These are phyloP conservation scores for Aspergillus tanneri DNA, from an alignment of 2,329 filamentous ascomycete species.

Conservation along the genomic window DNA sequence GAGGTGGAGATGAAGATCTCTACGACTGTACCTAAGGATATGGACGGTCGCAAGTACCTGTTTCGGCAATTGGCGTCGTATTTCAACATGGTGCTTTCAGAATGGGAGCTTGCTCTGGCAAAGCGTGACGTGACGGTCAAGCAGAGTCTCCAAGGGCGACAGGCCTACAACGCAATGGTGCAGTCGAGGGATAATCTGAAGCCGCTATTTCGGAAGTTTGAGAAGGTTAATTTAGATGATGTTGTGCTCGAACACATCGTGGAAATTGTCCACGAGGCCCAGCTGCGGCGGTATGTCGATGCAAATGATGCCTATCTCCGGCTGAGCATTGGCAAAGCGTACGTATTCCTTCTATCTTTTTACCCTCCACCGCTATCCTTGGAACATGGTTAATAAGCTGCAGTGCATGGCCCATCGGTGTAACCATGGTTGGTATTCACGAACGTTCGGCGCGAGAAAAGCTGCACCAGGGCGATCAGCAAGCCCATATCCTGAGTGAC, in stretches of 20 bases:
- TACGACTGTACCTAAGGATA: slow-evolving; percentile 61
- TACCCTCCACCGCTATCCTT: neutral
- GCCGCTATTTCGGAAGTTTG: slow-evolving; percentile 86
- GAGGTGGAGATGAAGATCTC: slow-evolving; percentile 88
- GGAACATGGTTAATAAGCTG: slow-evolving; percentile 14
- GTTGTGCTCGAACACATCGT: slow-evolving; percentile 77
- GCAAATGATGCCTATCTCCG: slow-evolving; percentile 93
- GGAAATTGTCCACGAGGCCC: slow-evolving; percentile 87
- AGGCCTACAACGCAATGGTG: slow-evolving; percentile 79
- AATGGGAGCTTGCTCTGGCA: slow-evolving; percentile 78
- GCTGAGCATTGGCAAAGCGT: slow-evolving; percentile 88
- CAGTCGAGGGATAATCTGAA: slow-evolving; percentile 85
- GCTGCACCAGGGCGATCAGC: slow-evolving; percentile 72
- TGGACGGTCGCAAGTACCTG: slow-evolving; percentile 66
- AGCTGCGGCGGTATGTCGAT: slow-evolving; percentile 88
- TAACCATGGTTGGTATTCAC: slow-evolving; percentile 99
- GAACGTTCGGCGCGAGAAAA: slow-evolving; percentile 95
- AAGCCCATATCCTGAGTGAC: slow-evolving; percentile 95
- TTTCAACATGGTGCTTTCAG: slow-evolving; percentile 90
- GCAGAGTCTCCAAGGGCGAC: slow-evolving; percentile 74
- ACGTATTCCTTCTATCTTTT: slow-evolving; percentile 26
- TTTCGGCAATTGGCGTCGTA: slow-evolving; percentile 89
- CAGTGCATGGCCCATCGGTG: slow-evolving; percentile 92
- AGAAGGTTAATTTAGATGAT: slow-evolving; percentile 75
- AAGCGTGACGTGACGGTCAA: slow-evolving; percentile 58